These are phyloP conservation scores for Nakaseomyces kungkrabaensis DNA, from an alignment of 1,139 yeast genomes.

Conservation along the genomic window DNA sequence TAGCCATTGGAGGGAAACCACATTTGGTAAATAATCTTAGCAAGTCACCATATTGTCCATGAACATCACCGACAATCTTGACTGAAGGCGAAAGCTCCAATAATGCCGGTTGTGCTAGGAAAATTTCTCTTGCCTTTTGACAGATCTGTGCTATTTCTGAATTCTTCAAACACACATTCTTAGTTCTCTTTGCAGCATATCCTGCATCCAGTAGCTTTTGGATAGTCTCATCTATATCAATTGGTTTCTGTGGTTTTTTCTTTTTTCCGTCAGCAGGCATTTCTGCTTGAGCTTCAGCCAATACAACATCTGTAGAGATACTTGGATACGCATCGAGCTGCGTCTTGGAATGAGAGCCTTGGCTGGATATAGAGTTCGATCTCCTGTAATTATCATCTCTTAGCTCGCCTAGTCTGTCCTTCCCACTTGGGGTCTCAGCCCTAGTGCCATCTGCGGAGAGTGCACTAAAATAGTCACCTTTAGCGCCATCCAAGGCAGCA, in stretches of 20 bases:
- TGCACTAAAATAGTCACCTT: constrained; percentile 1
- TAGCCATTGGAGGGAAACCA: constrained; percentile 96
- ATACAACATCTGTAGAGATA: background rate
- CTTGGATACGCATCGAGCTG: constrained; percentile 1
- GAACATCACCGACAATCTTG: constrained; percentile 95
- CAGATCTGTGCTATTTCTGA: constrained; percentile 82
- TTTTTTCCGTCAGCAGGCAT: constrained; percentile 15
- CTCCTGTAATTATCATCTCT: constrained; percentile 3
- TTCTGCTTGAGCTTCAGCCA: constrained; percentile 4
- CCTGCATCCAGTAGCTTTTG: constrained; percentile 91
- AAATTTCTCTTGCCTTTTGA: constrained; percentile 76
- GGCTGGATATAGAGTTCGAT: background rate
- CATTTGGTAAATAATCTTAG: constrained; percentile 88
- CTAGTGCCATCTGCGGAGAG: constrained; percentile 1
- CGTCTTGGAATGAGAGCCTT: background rate
- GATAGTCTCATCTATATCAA: constrained; percentile 80
- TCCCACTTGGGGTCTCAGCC: constrained; percentile 3
- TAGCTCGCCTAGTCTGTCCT: constrained; percentile 4
- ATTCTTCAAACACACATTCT: constrained; percentile 77
- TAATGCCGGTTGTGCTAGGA: constrained; percentile 78
- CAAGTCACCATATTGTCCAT: constrained; percentile 90
- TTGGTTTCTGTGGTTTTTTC: constrained; percentile 31
- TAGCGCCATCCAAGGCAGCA: background rate
- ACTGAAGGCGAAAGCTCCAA: constrained; percentile 91
- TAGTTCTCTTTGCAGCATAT: constrained; percentile 85